A percentile compares a stretch with the other conserved stretches of the same genome.
Conservation (phyloP, 257 asterid genomes). For the Anisodus acutangulus region DNA sequence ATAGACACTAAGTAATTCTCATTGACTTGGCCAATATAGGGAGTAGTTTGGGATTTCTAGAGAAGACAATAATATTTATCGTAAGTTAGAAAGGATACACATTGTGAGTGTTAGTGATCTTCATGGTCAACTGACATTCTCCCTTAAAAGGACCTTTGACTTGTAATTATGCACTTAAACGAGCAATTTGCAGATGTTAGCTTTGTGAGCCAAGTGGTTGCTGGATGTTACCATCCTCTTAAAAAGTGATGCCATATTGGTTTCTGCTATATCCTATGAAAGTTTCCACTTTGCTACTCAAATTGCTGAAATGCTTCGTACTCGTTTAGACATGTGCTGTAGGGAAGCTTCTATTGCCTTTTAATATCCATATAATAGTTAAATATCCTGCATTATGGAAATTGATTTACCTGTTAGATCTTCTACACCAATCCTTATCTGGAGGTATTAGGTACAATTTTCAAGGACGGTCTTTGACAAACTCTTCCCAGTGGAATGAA, state of each 20-base stretch:
- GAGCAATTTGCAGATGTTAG: background rate
- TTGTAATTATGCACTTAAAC: background rate
- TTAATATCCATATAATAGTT: background rate
- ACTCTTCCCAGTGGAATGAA: background rate
- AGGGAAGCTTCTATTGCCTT: background rate
- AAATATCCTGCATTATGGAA: background rate
- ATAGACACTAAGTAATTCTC: background rate
- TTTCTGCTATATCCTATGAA: background rate
- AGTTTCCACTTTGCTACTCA: constrained; percentile 18
- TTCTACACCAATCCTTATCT: background rate
- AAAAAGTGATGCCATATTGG: background rate
- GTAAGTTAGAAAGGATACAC: background rate
- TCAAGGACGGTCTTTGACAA: background rate
- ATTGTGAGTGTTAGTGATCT: background rate
- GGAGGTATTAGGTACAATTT: background rate
- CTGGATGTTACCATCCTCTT: background rate
- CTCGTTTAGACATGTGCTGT: background rate
- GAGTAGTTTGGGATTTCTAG: background rate
- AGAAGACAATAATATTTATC: background rate
- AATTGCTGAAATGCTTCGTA: background rate
- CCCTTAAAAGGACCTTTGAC: background rate
- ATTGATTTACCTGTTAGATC: background rate
- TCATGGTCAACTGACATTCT: background rate
- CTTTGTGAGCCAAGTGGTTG: constrained; percentile 5
- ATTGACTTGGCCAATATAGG: background rate